Percentiles rank a stretch among this genome's conserved stretches.
Evolutionary conservation across 148 eudicot species (phyloP).

Genomic region (Selenicereus undatus): DNA sequence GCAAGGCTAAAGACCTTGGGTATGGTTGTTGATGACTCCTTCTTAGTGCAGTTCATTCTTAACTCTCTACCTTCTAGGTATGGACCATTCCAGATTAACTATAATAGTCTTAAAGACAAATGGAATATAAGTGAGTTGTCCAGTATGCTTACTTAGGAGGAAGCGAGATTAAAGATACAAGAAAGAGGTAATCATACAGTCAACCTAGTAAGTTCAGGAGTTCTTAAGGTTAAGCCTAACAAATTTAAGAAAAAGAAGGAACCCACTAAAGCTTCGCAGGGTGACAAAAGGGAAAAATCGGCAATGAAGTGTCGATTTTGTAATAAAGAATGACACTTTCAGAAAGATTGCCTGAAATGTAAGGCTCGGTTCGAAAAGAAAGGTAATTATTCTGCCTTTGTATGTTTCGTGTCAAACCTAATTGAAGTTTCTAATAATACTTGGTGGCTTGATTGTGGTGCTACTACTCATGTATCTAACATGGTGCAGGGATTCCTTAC

Average conservation of each 20-base stretch:
- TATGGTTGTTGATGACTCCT: constrained; percentile 16
- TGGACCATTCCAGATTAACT: constrained; percentile 22
- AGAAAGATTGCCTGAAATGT: background rate
- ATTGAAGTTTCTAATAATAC: background rate
- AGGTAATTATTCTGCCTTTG: background rate
- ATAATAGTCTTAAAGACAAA: constrained; percentile 26
- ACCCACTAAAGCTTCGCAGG: background rate
- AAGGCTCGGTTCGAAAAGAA: background rate
- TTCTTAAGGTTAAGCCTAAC: background rate
- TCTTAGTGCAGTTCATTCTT: constrained; percentile 16
- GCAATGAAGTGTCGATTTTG: background rate
- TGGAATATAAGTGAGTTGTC: constrained; percentile 22
- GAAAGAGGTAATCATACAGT: background rate
- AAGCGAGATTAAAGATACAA: constrained; percentile 16
- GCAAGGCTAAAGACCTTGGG: constrained; percentile 18
- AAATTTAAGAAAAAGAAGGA: background rate
- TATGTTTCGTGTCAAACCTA: background rate
- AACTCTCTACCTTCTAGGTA: constrained; percentile 15
- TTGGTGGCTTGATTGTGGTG: constrained; percentile 15
- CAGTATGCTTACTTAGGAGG: constrained; percentile 24
- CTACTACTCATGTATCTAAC: constrained; percentile 11
- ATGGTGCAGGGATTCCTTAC: constrained; percentile 13
- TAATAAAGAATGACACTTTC: background rate
- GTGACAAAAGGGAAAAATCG: background rate
- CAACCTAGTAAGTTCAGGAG: background rate